Conservation (phyloP, 2,329 filamentous ascomycete species). For the Aspergillus intermedius region DNA sequence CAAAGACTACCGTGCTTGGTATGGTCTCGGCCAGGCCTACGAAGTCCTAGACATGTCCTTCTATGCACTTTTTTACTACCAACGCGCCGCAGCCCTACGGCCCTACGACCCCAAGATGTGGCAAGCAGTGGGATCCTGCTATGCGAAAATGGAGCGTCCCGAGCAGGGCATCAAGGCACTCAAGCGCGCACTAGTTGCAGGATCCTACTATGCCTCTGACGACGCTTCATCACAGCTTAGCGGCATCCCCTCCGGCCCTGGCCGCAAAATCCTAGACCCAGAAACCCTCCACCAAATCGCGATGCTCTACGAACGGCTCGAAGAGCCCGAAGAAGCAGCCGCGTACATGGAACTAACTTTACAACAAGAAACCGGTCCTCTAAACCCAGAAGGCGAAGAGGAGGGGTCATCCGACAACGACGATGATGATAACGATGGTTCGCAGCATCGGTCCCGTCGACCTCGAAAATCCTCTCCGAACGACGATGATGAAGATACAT, state of each 20-base stretch:
- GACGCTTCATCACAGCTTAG: conserved; percentile 8
- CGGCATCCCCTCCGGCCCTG: conserved; percentile 11
- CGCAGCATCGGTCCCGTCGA: conserved; percentile 41
- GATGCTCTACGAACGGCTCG: conserved; percentile 74
- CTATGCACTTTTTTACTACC: conserved; percentile 96
- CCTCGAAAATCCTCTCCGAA: conserved; percentile 22
- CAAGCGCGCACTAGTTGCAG: conserved; percentile 83
- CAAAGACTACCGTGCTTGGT: conserved; percentile 96
- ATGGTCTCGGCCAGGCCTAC: conserved; percentile 92
- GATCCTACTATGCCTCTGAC: conserved; percentile 64
- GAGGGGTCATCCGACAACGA: conserved; percentile 31
- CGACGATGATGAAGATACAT: conserved; percentile 31
- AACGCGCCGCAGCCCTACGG: conserved; percentile 84
- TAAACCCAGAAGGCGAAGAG: conserved; percentile 9
- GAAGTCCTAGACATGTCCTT: conserved; percentile 97
- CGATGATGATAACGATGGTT: conserved; percentile 27
- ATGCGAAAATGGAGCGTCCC: conserved; percentile 79
- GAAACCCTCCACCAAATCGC: conserved; percentile 89
- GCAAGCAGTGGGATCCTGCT: conserved; percentile 89
- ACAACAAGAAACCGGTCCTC: conserved; percentile 75
- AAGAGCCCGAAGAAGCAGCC: conserved; percentile 71
- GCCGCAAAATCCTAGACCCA: conserved; percentile 67
- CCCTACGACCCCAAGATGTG: conserved; percentile 98
- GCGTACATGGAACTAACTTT: conserved; percentile 95
- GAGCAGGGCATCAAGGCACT: conserved; percentile 92